Evolutionary conservation across 2,329 filamentous ascomycete genomes (phyloP).

Genomic region (Penicillium palitans): DNA sequence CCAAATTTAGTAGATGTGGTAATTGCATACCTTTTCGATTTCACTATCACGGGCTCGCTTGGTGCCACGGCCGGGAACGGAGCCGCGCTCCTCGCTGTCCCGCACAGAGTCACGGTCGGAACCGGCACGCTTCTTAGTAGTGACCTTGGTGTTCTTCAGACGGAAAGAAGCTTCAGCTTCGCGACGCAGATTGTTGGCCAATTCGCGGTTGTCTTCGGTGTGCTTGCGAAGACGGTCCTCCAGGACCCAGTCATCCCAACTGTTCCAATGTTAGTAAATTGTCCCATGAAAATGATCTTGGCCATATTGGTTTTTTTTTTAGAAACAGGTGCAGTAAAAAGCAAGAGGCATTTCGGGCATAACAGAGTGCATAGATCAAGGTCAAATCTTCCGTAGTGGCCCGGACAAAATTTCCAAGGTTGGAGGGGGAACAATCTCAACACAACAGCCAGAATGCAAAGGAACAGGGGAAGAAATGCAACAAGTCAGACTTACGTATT

Average conservation of each 20-base stretch:
- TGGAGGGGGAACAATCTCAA: not conserved
- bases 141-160: conserved; percentile 35
- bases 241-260: conserved; percentile 98
- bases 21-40: conserved; percentile 46
- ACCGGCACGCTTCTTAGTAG: conserved; percentile 42
- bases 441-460: not conserved
- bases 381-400: not conserved
- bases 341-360: not conserved
- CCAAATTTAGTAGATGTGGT: not conserved
- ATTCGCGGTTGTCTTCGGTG: conserved; percentile 90
- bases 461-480: conserved; percentile 9
- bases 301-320: not conserved
- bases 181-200: conserved; percentile 60
- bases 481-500: conserved; percentile 67
- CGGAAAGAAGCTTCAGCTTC: conserved; percentile 42
- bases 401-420: not conserved
- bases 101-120: conserved; percentile 47
- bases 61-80: conserved; percentile 44
- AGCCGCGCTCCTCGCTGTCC: conserved; percentile 49
- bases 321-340: not conserved
- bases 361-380: not conserved
- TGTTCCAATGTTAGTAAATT: conserved; percentile 36
- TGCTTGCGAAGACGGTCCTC: conserved; percentile 92
- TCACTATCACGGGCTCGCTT: conserved; percentile 50
- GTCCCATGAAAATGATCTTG: not conserved